phyloP scores from a whole-genome alignment of 2,329 filamentous ascomycete species.

The Dothidotthia symphoricarpi region DNA sequence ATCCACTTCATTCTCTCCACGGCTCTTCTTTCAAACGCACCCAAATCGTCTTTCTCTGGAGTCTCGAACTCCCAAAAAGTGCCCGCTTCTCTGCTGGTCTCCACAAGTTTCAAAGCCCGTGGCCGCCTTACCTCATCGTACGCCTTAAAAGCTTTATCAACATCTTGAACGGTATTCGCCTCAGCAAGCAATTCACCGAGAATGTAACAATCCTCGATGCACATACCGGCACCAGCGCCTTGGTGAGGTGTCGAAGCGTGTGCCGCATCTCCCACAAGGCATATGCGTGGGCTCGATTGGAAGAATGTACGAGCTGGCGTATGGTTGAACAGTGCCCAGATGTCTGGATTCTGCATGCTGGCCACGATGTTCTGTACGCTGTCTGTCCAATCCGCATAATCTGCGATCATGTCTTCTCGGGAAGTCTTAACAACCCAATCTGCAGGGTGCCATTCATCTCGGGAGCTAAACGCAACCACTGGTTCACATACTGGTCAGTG shows the following conservation, averaged over 20 bases:
- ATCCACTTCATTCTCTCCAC: constrained; percentile 40
- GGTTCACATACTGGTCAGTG: constrained; percentile 35
- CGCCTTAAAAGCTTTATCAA: constrained; percentile 38
- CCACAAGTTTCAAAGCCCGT: constrained; percentile 42
- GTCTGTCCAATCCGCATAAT: constrained; percentile 25
- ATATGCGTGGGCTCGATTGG: constrained; percentile 34
- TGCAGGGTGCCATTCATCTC: constrained; percentile 17
- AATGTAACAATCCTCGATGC: constrained; percentile 54
- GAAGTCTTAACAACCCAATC: constrained; percentile 31
- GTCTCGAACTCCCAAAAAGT: constrained; percentile 43
- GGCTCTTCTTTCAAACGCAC: constrained; percentile 33
- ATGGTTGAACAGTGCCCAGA: constrained; percentile 52
- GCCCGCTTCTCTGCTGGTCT: constrained; percentile 42
- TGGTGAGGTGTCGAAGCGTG: constrained; percentile 55
- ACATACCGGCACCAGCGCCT: constrained; percentile 56
- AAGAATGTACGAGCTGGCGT: constrained; percentile 44
- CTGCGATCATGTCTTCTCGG: constrained; percentile 26
- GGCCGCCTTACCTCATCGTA: constrained; percentile 43
- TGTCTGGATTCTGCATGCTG: constrained; percentile 48
- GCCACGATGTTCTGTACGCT: constrained; percentile 19
- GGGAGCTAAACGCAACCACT: constrained; percentile 32
- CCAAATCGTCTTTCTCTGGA: constrained; percentile 33
- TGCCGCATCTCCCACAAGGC: constrained; percentile 57
- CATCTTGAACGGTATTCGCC: constrained; percentile 6
- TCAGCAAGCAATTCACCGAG: constrained; percentile 42